These are phyloP conservation scores for Lachancea sp. DNA, from an alignment of 805 yeast genomes.

Conservation along the genomic window DNA sequence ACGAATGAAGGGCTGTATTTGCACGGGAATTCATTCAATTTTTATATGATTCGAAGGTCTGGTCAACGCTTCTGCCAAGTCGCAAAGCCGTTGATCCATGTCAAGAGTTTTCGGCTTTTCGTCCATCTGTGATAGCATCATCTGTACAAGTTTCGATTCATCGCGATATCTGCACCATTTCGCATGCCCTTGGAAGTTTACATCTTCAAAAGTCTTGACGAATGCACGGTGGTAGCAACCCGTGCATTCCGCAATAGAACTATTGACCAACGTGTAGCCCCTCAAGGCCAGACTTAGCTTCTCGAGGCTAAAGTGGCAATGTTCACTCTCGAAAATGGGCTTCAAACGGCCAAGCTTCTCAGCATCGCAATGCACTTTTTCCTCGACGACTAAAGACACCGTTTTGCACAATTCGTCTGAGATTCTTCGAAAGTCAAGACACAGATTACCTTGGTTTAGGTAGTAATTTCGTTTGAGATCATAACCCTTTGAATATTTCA, in stretches of 20 bases:
- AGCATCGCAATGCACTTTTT: not conserved
- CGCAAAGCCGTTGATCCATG: not conserved
- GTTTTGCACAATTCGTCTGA: not conserved
- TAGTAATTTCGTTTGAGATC: slow-evolving; percentile 13
- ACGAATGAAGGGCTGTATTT: too few species aligned
- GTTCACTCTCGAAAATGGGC: not conserved
- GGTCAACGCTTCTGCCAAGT: not conserved
- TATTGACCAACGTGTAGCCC: slow-evolving; percentile 12
- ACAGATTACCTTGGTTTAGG: slow-evolving; percentile 7
- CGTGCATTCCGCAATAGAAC: slow-evolving; percentile 11
- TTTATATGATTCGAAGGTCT: not conserved
- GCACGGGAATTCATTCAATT: not conserved
- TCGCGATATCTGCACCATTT: slow-evolving; percentile 21
- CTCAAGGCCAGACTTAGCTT: slow-evolving; percentile 9
- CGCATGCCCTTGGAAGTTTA: slow-evolving; percentile 14
- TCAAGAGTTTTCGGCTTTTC: not conserved
- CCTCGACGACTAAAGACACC: not conserved
- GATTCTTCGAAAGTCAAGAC: slow-evolving; percentile 13
- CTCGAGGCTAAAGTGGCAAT: not conserved
- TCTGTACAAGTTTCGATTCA: not conserved
- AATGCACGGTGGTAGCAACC: slow-evolving; percentile 16
- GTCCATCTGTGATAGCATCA: not conserved
- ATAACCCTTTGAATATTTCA: slow-evolving; percentile 3
- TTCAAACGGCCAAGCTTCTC: not conserved
- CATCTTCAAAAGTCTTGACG: slow-evolving; percentile 3